A percentile compares a stretch with the other conserved stretches of the same genome.
phyloP scores from a whole-genome alignment of 164 flowering plant species.

The Platanus orientalis region DNA sequence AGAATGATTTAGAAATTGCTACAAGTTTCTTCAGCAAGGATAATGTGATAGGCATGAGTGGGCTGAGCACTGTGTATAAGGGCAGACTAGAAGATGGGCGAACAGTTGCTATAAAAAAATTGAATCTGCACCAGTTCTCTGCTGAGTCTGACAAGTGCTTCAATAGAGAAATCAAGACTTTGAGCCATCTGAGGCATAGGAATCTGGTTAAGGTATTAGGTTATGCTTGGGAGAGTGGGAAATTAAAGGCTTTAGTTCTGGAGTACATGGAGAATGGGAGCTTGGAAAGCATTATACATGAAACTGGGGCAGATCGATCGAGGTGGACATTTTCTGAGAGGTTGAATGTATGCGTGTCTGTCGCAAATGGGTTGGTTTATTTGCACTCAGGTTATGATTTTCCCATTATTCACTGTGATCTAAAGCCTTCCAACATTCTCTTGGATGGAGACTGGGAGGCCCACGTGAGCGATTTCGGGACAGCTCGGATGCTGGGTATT shows the following conservation, averaged over 20 bases:
- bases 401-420: slow-evolving; percentile 48
- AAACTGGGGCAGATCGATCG: slow-evolving; percentile 24
- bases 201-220: slow-evolving; percentile 44
- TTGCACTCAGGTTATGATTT: slow-evolving; percentile 50
- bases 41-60: slow-evolving; percentile 36
- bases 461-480: slow-evolving; percentile 48
- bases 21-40: slow-evolving; percentile 34
- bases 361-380: slow-evolving; percentile 57
- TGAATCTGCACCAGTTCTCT: slow-evolving; percentile 26
- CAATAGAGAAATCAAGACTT: slow-evolving; percentile 43
- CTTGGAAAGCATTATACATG: slow-evolving; percentile 38
- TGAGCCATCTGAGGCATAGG: slow-evolving; percentile 42
- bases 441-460: slow-evolving; percentile 54
- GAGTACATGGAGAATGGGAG: slow-evolving; percentile 54
- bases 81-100: slow-evolving; percentile 38
- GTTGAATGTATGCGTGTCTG: slow-evolving; percentile 41
- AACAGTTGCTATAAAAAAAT: slow-evolving; percentile 38
- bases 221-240: slow-evolving; percentile 35
- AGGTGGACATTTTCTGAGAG: slow-evolving; percentile 31
- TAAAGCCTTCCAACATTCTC: slow-evolving; percentile 54
- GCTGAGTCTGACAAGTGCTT: slow-evolving; percentile 41
- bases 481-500: slow-evolving; percentile 31
- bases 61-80: slow-evolving; percentile 39
- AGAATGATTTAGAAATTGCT: slow-evolving; percentile 34
- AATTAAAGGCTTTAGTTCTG: slow-evolving; percentile 48